Conservation (phyloP, 108 stramenopile genomes). For the Nitzschia sp. region DNA sequence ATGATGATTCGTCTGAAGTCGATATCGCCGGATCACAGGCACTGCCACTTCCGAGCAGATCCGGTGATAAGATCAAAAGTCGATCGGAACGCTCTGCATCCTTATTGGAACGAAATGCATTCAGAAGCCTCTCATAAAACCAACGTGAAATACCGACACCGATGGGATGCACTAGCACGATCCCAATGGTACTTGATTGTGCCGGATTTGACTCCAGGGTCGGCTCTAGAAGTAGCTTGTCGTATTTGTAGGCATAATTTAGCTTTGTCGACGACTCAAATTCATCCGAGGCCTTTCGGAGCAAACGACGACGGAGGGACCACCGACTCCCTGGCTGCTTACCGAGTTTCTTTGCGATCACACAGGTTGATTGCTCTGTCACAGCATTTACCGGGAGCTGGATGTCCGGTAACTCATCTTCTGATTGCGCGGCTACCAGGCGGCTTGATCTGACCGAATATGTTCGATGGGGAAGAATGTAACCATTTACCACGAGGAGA, state of each 20-base stretch:
- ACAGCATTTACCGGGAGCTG: not conserved
- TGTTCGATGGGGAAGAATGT: too few relatives aligned
- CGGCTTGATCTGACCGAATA: too few relatives aligned
- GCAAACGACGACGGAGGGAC: too few relatives aligned
- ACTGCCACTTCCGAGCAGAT: slow-evolving; percentile 56
- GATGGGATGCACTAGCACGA: slow-evolving; percentile 63
- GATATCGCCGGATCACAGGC: slow-evolving; percentile 31
- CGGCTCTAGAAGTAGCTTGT: not conserved
- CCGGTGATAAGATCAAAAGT: slow-evolving; percentile 42
- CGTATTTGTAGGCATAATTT: slow-evolving; percentile 1
- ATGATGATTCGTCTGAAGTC: not conserved
- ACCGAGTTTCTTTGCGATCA: not conserved
- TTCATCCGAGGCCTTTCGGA: too few relatives aligned
- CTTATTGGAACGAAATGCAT: slow-evolving; percentile 14
- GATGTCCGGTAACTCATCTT: not conserved
- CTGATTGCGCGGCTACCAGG: not conserved
- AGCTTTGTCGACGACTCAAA: too few relatives aligned
- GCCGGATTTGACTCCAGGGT: not conserved
- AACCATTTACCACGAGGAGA: too few relatives aligned
- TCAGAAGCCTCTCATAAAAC: slow-evolving; percentile 60
- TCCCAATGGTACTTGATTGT: slow-evolving; percentile 24
- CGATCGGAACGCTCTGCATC: not conserved
- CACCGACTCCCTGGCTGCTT: not conserved
- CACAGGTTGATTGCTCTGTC: not conserved
- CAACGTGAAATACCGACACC: slow-evolving; percentile 64